These are phyloP conservation scores for Akanthomyces dipterigenus DNA, from an alignment of 2,329 filamentous ascomycete genomes.

Conservation along the genomic window DNA sequence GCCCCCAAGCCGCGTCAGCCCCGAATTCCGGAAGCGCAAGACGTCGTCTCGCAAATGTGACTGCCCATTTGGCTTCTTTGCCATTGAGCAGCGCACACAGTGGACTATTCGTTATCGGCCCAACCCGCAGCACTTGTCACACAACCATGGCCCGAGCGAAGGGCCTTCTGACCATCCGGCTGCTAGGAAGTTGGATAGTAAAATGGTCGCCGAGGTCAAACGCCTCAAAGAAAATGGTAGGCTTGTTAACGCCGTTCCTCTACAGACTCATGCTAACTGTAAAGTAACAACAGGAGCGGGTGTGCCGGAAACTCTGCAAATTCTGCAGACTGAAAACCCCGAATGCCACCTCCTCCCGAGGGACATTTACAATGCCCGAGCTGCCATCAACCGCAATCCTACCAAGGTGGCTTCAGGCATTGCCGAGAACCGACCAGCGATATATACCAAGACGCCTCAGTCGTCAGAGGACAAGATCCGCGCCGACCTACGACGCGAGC, in stretches of 20 bases:
- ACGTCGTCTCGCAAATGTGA: constrained; percentile 64
- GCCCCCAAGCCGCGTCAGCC: constrained; percentile 53
- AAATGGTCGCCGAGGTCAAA: constrained; percentile 62
- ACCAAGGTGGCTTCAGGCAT: constrained; percentile 53
- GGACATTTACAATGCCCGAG: constrained; percentile 62
- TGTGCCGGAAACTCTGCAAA: constrained; percentile 59
- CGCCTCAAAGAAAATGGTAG: constrained; percentile 59
- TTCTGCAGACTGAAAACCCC: constrained; percentile 57
- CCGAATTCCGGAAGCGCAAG: constrained; percentile 57
- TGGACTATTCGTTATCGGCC: constrained; percentile 62
- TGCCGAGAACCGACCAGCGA: constrained; percentile 55
- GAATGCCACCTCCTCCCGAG: constrained; percentile 56
- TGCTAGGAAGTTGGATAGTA: constrained; percentile 58
- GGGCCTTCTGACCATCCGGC: constrained; percentile 61
- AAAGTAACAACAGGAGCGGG: constrained; percentile 46
- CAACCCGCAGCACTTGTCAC: constrained; percentile 48
- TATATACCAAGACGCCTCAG: constrained; percentile 59
- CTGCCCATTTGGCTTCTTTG: constrained; percentile 64
- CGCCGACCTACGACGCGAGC: constrained; percentile 53
- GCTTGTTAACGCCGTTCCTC: constrained; percentile 21
- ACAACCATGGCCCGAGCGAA: constrained; percentile 61
- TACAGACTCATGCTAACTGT: constrained; percentile 25
- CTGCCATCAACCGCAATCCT: constrained; percentile 60
- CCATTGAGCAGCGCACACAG: constrained; percentile 59
- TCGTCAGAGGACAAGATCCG: constrained; percentile 58